phyloP scores from a whole-genome alignment of 208 protist species.

The Trypanosoma congolense region DNA sequence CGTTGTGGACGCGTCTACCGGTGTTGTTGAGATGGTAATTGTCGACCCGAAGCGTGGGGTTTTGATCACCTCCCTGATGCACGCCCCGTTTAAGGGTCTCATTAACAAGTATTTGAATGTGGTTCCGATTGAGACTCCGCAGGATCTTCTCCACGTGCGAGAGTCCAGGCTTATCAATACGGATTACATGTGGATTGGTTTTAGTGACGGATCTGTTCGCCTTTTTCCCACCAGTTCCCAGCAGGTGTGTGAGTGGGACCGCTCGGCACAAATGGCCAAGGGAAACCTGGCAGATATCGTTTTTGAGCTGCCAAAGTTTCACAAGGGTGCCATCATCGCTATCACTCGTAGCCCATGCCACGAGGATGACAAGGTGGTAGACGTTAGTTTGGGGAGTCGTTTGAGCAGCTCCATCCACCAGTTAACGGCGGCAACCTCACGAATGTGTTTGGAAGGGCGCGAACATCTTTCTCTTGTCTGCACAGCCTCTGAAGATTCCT shows the following conservation, averaged over 20 bases:
- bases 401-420: conserved; percentile 50
- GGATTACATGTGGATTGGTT: conserved; percentile 87
- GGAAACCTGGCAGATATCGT: conserved; percentile 62
- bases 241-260: conserved; percentile 41
- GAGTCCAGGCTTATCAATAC: conserved; percentile 55
- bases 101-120: conserved; percentile 62
- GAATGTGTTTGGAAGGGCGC: conserved; percentile 19
- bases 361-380: conserved; percentile 31
- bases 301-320: conserved; percentile 82
- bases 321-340: conserved; percentile 57
- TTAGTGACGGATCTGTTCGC: conserved; percentile 77
- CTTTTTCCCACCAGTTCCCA: conserved; percentile 59
- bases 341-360: conserved; percentile 77
- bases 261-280: conserved; percentile 40
- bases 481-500: conserved; percentile 76
- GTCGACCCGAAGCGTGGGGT: conserved; percentile 57
- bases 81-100: conserved; percentile 79
- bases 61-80: conserved; percentile 51
- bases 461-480: conserved; percentile 82
- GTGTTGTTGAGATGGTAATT: conserved; percentile 51
- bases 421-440: conserved; percentile 19
- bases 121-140: conserved; percentile 49
- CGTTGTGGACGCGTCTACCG: conserved; percentile 46
- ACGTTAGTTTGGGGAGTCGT: conserved; percentile 36
- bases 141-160: conserved; percentile 60